phyloP scores from a whole-genome alignment of 768 basidiomycete genomes.

The Leccinum olivaceopallidum region DNA sequence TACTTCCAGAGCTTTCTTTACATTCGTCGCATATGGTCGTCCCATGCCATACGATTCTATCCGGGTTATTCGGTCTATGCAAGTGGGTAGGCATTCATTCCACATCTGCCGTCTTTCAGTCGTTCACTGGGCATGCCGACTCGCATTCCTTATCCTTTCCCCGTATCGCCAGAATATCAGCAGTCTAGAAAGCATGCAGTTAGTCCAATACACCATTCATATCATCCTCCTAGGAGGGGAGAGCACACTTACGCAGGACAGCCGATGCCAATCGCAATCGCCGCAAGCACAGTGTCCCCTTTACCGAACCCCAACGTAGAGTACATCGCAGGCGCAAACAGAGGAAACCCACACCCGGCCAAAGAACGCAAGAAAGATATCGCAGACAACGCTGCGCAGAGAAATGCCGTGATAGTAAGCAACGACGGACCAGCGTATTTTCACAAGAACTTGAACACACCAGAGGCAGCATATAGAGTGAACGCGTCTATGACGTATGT shows the following conservation, averaged over 20 bases:
- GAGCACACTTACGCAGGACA: constrained; percentile 44
- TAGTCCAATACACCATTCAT: constrained; percentile 21
- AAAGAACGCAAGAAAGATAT: constrained; percentile 61
- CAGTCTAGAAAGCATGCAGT: constrained; percentile 38
- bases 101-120: neutral
- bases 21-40: neutral
- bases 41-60: neutral
- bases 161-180: constrained; percentile 47
- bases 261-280: constrained; percentile 55
- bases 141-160: constrained; percentile 50
- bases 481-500: constrained; percentile 71
- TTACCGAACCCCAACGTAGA: constrained; percentile 65
- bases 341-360: constrained; percentile 73
- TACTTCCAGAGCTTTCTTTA: neutral
- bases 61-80: neutral
- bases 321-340: constrained; percentile 77
- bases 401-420: neutral
- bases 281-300: constrained; percentile 66
- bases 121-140: constrained; percentile 37
- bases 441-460: neutral
- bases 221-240: neutral
- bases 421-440: neutral
- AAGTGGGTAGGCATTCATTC: neutral
- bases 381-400: constrained; percentile 57
- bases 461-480: constrained; percentile 42